Evolutionary conservation across 768 basidiomycete species (phyloP).

Genomic region (Sporobolomyces roseus): DNA sequence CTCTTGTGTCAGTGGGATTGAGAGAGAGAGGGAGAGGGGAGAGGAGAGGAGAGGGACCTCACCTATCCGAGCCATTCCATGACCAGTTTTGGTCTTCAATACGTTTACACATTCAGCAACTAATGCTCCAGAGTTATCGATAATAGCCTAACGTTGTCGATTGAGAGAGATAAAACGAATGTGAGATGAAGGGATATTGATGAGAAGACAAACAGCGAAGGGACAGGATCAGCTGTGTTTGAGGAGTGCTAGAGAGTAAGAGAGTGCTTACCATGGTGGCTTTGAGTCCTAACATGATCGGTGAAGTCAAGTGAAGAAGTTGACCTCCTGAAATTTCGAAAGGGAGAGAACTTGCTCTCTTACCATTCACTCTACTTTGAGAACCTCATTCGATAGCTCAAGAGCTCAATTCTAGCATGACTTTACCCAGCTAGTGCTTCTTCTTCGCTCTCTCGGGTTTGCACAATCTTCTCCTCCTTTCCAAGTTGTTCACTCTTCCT

Average conservation of each 20-base stretch:
- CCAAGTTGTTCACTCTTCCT: too few relatives aligned
- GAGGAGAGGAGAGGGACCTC: neutral
- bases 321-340: too few relatives aligned
- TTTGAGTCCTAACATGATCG: constrained; percentile 93
- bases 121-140: constrained; percentile 95
- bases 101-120: constrained; percentile 95
- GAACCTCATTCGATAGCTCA: too few relatives aligned
- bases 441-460: too few relatives aligned
- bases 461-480: too few relatives aligned
- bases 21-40: neutral
- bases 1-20: neutral
- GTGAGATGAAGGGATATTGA: neutral
- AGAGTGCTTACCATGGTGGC: constrained; percentile 60
- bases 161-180: neutral
- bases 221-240: neutral
- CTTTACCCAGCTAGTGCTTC: too few relatives aligned
- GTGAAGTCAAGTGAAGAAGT: too few relatives aligned
- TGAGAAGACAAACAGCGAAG: neutral
- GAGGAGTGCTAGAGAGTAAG: neutral
- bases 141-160: constrained; percentile 59
- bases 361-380: too few relatives aligned
- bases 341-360: too few relatives aligned
- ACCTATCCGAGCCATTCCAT: constrained; percentile 71
- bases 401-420: too few relatives aligned
- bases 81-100: constrained; percentile 90